Base-by-base conservation (phyloP, 129 eudicot genomes). In the Silybum marianum region DNA sequence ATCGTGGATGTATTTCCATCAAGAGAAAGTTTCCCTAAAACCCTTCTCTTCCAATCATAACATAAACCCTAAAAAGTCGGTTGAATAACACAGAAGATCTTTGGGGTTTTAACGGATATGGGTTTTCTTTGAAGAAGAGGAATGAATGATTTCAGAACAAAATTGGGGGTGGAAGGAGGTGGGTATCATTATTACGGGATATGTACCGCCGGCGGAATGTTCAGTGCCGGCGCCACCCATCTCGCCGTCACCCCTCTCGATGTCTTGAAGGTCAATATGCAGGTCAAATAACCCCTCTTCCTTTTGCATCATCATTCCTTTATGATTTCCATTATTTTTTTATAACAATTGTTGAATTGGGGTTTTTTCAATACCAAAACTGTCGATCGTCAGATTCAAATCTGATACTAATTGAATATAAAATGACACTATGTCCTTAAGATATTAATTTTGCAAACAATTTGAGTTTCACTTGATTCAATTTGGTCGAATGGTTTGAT, bases 191-290 rank as follows among this genome's bases (percentile, higher is more conserved):
- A 92, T 78, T 95, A 95, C 69, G 94, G 96, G 3, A 81, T 95
- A 23, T 95, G 99, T 34, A 84, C 99, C 3, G 84, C 82, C 54
- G 99, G 97, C 25, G 97, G 99, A 39, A 92, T 95, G 97, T 87
- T 95, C 82, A 92, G 99, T 69, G 97, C 99, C 73, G 99, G 94
- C 13, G 87, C 97, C 74, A 88, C 99, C 83, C 99, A 95, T 89
- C 93, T 95, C 81, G 93, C 94, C 69, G 86, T 92, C 69, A 95
- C 99, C 60, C 99, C 99, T 67, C 97, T 95, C 30, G 99, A 95
- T 85, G 97, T 95, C 36, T 85, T 95, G 81, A 95, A 95, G 85
- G 99, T 95, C 74, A 90, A 95, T 87, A 95, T 95, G 99, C 99
- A 95, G 91, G 97, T 88, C 2, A 11, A 24, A 8, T 32, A 11